Evolutionary conservation across 2,329 filamentous ascomycete genomes (phyloP).

Genomic region (Xylariaceae sp.): DNA sequence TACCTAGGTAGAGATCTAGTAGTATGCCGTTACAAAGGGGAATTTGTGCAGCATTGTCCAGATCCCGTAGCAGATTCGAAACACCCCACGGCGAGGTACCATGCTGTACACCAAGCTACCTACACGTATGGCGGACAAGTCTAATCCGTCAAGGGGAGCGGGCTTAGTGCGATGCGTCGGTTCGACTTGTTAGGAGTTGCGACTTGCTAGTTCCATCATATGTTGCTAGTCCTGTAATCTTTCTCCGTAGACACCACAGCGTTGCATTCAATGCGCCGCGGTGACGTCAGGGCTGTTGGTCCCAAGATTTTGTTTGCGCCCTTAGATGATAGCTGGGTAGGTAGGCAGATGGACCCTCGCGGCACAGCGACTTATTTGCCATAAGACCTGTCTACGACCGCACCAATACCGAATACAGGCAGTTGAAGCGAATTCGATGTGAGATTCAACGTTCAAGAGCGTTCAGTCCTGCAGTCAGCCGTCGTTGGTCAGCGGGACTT

Average conservation of each 20-base stretch:
- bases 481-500: not conserved
- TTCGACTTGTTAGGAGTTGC: not conserved
- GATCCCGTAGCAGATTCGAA: not conserved
- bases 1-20: not conserved
- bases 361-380: slow-evolving; percentile 16
- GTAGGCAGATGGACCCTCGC: slow-evolving; percentile 17
- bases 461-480: not conserved
- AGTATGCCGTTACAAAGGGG: not conserved
- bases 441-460: not conserved
- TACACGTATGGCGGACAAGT: not conserved
- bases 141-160: not conserved
- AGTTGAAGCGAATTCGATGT: not conserved
- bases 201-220: not conserved
- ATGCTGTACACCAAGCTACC: not conserved
- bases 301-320: slow-evolving; percentile 7
- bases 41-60: not conserved
- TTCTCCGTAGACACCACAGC: not conserved
- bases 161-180: not conserved
- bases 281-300: not conserved
- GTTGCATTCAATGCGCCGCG: not conserved
- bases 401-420: not conserved
- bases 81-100: slow-evolving; percentile 1
- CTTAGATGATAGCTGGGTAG: not conserved
- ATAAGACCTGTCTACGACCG: slow-evolving; percentile 19
- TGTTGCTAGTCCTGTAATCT: not conserved